Evolutionary conservation across 345 rosid species (phyloP).

Genomic region (Iberis pinnata): DNA sequence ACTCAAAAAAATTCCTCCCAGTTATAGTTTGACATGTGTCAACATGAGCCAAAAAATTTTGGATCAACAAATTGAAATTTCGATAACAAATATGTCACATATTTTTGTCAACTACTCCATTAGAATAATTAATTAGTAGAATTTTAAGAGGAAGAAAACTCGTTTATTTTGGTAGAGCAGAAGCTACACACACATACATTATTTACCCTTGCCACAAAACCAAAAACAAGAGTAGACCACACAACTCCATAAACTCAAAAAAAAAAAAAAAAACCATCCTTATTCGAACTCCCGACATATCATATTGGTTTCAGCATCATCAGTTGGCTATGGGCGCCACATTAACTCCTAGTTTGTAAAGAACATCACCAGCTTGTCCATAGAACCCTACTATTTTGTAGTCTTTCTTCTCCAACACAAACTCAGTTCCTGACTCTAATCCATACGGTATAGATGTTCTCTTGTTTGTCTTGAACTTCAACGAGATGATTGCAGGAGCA

Average conservation of each 20-base stretch:
- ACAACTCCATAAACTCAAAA: slow-evolving; percentile 5
- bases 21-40: too few relatives aligned
- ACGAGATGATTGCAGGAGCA: slow-evolving; percentile 1
- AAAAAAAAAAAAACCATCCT: too few relatives aligned
- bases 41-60: too few relatives aligned
- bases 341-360: slow-evolving; percentile 24
- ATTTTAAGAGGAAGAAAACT: too few relatives aligned
- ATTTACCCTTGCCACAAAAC: too few relatives aligned
- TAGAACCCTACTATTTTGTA: slow-evolving; percentile 27
- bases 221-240: not conserved
- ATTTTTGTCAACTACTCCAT: too few relatives aligned
- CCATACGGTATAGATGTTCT: slow-evolving; percentile 25
- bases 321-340: slow-evolving; percentile 12
- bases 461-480: slow-evolving; percentile 28
- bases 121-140: too few relatives aligned
- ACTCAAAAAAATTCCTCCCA: too few relatives aligned
- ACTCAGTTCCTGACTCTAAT: slow-evolving; percentile 8
- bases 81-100: too few relatives aligned
- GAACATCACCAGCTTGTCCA: slow-evolving; percentile 6
- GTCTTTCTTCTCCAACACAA: slow-evolving; percentile 4
- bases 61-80: too few relatives aligned
- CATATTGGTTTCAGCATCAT: slow-evolving; percentile 1
- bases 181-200: not conserved
- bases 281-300: slow-evolving; percentile 3
- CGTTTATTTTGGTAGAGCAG: too few relatives aligned